A percentile compares a stretch with the other conserved stretches of the same genome.
phyloP scores from a whole-genome alignment of 1,139 yeast genomes.

The Pneumocystis murina region DNA sequence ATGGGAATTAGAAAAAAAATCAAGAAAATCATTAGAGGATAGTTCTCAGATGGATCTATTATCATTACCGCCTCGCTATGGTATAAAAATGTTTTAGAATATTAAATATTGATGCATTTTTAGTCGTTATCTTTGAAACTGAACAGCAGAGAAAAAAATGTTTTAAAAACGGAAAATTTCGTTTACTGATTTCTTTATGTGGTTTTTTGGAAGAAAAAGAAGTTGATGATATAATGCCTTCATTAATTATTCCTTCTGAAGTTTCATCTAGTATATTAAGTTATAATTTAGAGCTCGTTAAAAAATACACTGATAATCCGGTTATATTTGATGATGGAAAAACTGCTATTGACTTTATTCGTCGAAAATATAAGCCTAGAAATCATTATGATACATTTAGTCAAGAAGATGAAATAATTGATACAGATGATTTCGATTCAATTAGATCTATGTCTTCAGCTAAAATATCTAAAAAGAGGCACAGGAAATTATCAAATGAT shows the following conservation, averaged over 20 bases:
- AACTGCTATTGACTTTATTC: slow-evolving; percentile 7
- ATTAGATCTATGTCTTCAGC: neutral
- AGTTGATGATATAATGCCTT: slow-evolving; percentile 2
- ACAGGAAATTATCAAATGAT: slow-evolving; percentile 2
- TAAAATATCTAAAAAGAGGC: neutral
- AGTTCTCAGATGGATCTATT: neutral
- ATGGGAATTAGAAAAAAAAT: slow-evolving; percentile 5
- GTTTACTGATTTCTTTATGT: slow-evolving; percentile 8
- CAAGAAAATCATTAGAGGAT: neutral
- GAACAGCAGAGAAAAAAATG: slow-evolving; percentile 7
- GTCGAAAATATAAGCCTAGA: slow-evolving; percentile 6
- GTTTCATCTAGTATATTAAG: slow-evolving; percentile 6
- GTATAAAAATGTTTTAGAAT: neutral
- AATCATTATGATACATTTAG: neutral
- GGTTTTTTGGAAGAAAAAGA: slow-evolving; percentile 4
- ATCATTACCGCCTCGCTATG: neutral
- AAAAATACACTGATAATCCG: slow-evolving; percentile 8
- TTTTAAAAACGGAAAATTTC: slow-evolving; percentile 11
- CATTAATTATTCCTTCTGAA: slow-evolving; percentile 7
- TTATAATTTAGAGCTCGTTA: slow-evolving; percentile 4
- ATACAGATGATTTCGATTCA: neutral
- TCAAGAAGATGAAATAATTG: slow-evolving; percentile 5
- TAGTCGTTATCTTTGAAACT: neutral
- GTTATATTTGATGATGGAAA: slow-evolving; percentile 12
- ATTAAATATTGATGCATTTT: neutral